phyloP scores from a whole-genome alignment of 2,329 filamentous ascomycete species.

The Beauveria medogensis region DNA sequence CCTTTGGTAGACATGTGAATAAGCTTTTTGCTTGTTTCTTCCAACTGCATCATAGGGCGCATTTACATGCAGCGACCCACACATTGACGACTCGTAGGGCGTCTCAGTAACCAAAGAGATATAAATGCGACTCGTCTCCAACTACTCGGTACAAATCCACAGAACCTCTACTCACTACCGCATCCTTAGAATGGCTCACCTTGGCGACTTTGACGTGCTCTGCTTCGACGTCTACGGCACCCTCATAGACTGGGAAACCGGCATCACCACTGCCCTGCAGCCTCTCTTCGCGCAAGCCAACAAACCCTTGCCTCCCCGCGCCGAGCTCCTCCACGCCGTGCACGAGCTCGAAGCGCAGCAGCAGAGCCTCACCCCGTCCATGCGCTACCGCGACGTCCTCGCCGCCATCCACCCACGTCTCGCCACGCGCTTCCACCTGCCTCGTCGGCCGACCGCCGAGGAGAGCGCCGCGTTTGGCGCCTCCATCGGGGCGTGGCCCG shows the following conservation, averaged over 20 bases:
- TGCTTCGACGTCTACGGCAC: constrained; percentile 79
- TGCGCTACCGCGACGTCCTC: constrained; percentile 54
- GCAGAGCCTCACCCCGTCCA: constrained; percentile 45
- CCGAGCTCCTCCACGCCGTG: constrained; percentile 32
- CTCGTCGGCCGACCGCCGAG: constrained; percentile 23
- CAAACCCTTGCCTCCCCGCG: constrained; percentile 22
- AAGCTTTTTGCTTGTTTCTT: no score
- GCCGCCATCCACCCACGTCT: constrained; percentile 37
- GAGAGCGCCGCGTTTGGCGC: constrained; percentile 43
- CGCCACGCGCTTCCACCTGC: constrained; percentile 33
- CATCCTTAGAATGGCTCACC: background rate
- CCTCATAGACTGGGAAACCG: constrained; percentile 69
- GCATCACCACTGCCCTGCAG: constrained; percentile 47
- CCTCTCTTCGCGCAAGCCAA: constrained; percentile 33
- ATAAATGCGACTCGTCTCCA: background rate
- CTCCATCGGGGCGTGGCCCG: constrained; percentile 45
- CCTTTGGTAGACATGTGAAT: no score
- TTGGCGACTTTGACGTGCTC: constrained; percentile 34
- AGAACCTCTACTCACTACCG: background rate
- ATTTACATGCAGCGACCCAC: background rate
- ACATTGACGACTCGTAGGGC: background rate
- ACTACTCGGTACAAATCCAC: background rate
- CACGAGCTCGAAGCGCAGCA: constrained; percentile 40
- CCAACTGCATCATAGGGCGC: background rate
- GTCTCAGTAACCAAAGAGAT: background rate